A percentile compares a stretch with the other conserved stretches of the same genome.
These are phyloP conservation scores for Scheffersomyces stambukii DNA, from an alignment of 1,139 yeast species.

Conservation along the genomic window DNA sequence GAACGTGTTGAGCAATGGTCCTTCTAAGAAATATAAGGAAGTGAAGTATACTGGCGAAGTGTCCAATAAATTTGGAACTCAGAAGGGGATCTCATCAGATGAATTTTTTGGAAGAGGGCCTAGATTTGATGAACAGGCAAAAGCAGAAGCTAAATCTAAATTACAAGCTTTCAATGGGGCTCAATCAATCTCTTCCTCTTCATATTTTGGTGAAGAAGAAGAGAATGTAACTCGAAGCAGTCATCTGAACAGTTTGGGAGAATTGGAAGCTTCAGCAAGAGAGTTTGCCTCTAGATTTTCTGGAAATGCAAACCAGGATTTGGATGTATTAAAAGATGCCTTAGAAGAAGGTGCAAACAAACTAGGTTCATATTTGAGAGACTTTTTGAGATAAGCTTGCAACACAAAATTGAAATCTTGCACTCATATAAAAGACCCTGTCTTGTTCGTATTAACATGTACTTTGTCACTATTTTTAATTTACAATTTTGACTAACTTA, in stretches of 20 bases:
- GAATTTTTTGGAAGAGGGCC: constrained; percentile 88
- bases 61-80: constrained; percentile 74
- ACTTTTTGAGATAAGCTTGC: constrained; percentile 63
- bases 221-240: constrained; percentile 23
- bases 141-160: constrained; percentile 74
- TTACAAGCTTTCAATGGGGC: constrained; percentile 82
- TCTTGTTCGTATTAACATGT: too few relatives aligned
- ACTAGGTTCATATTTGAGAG: constrained; percentile 79
- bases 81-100: constrained; percentile 94
- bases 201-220: constrained; percentile 89
- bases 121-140: constrained; percentile 71
- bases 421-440: too few relatives aligned
- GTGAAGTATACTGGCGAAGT: constrained; percentile 66
- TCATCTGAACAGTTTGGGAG: constrained; percentile 23
- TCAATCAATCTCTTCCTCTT: constrained; percentile 82
- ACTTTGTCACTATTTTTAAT: too few relatives aligned
- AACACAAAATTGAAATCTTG: too few relatives aligned
- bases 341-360: constrained; percentile 91
- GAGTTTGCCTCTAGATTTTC: constrained; percentile 67
- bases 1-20: constrained; percentile 28
- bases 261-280: constrained; percentile 56
- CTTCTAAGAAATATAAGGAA: constrained; percentile 42
- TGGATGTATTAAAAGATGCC: constrained; percentile 86
- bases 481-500: too few relatives aligned
- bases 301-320: constrained; percentile 80